Evolutionary conservation across 495 filamentous ascomycete species (phyloP), one percentile per base, ranked within the genome.

Genomic region (Aspergillus egyptiacus): DNA sequence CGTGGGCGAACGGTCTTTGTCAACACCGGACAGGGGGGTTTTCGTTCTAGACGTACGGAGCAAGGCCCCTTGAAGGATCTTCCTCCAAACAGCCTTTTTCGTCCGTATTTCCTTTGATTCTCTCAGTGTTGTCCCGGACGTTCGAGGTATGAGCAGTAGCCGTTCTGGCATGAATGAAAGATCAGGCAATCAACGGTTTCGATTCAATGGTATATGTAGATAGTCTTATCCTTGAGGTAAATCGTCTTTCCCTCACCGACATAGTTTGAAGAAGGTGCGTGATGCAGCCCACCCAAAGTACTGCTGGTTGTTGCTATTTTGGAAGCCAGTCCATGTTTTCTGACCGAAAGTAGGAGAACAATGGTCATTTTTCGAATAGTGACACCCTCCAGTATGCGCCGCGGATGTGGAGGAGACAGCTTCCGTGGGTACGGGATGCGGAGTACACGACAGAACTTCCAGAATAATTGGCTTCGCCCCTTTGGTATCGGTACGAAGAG

Each of bases 171-270:
- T 65, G 54, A 58, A 49, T 51, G 24, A 50, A 46, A 47, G 55
- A 63, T 61, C 62, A 62, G 56, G 48, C 62, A 65, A 68, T 67
- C 68, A 58, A 53, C 59, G 58, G 40, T 46, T 54, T 63, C 37
- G 48, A 60, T 59, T 51, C 31, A 63, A 52, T 55, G 32, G 33
- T 33, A 33, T n/a, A n/a, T n/a, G n/a, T n/a, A 14, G 28, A 5
- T 15, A 22, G 23, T 20, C 23, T 43, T 20, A n/a, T 27, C 38
- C 20, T 22, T 6, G 35, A 11, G 10, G 35, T 6, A 6, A 19
- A 20, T 18, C 36, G 32, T 43, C 8, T 15, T 47, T 50, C 53
- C 57, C 63, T 67, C 65, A 69, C 66, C 64, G 66, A 71, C 61
- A 61, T 28, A 53, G 50, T 11, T 13, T 8, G 24, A 27, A 27